A percentile compares a stretch with the other conserved stretches of the same genome.
These are phyloP conservation scores for Talaromyces atroroseus DNA, from an alignment of 2,329 filamentous ascomycete species.

Conservation along the genomic window DNA sequence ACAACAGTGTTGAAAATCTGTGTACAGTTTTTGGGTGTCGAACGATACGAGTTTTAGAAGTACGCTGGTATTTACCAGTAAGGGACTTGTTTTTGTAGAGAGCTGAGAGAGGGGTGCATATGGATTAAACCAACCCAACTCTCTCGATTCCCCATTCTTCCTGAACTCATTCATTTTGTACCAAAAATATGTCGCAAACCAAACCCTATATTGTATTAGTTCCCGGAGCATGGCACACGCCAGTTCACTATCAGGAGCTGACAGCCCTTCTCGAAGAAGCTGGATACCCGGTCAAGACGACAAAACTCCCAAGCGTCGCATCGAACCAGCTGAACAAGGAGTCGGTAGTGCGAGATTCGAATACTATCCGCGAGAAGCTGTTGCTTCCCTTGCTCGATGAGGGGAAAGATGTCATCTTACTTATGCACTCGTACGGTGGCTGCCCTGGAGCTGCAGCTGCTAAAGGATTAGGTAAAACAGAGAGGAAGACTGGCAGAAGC, in stretches of 20 bases:
- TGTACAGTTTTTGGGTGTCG: no score
- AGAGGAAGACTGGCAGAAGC: neutral
- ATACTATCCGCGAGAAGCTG: conserved; percentile 21
- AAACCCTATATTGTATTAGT: conserved; percentile 34
- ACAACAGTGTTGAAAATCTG: no score
- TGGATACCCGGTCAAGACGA: conserved; percentile 23
- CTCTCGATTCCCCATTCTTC: no score
- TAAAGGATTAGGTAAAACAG: conserved; percentile 17
- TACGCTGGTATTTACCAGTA: no score
- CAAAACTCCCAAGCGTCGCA: conserved; percentile 15
- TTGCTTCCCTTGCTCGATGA: conserved; percentile 24
- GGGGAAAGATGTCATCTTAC: conserved; percentile 31
- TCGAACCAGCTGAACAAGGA: neutral
- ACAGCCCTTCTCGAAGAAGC: conserved; percentile 23
- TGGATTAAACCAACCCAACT: no score
- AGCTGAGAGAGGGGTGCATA: no score
- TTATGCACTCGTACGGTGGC: conserved; percentile 35
- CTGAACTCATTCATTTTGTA: no score
- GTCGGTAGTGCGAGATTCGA: conserved; percentile 24
- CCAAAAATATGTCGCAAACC: neutral
- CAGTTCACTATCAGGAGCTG: conserved; percentile 23
- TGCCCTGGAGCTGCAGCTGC: conserved; percentile 25
- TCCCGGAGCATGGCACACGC: conserved; percentile 34
- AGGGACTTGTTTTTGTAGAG: no score
- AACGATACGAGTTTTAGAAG: no score